Percentiles rank a stretch among this genome's conserved stretches.
These are phyloP conservation scores for Lagenaria siceraria DNA, from an alignment of 306 rosid species.

Conservation along the genomic window DNA sequence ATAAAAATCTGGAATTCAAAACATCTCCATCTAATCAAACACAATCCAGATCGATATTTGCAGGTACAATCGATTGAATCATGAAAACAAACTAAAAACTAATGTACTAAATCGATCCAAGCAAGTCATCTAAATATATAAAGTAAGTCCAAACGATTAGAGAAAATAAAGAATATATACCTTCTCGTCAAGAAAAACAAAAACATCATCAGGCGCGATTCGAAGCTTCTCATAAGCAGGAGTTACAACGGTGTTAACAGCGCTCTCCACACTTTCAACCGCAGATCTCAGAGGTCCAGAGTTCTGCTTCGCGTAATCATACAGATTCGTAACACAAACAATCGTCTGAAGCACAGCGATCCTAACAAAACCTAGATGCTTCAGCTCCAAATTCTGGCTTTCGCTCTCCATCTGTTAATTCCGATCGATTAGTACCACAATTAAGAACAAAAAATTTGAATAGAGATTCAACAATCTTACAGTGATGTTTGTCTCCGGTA, in stretches of 20 bases:
- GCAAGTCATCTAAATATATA: background rate
- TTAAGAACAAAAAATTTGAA: background rate
- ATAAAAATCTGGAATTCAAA: background rate
- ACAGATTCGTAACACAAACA: conserved; percentile 34
- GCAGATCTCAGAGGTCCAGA: conserved; percentile 58
- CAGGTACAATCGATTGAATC: background rate
- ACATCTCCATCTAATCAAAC: background rate
- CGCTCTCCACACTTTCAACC: conserved; percentile 42
- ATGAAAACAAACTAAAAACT: background rate
- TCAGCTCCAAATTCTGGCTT: conserved; percentile 30
- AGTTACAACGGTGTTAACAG: conserved; percentile 38
- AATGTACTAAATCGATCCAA: background rate
- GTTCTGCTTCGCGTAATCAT: conserved; percentile 56
- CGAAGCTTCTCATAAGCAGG: conserved; percentile 50
- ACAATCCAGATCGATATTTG: background rate
- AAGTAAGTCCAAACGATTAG: background rate
- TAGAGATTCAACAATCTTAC: background rate
- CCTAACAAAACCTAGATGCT: conserved; percentile 51
- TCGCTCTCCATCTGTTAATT: conserved; percentile 24
- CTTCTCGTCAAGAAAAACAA: conserved; percentile 51
- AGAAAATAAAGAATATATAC: conserved; percentile 16
- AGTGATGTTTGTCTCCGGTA: background rate
- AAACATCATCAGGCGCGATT: conserved; percentile 48
- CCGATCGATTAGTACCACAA: background rate
- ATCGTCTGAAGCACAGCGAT: conserved; percentile 36